Evolutionary conservation across 2,329 filamentous ascomycete genomes (phyloP).

Genomic region (Diplodia corticola): DNA sequence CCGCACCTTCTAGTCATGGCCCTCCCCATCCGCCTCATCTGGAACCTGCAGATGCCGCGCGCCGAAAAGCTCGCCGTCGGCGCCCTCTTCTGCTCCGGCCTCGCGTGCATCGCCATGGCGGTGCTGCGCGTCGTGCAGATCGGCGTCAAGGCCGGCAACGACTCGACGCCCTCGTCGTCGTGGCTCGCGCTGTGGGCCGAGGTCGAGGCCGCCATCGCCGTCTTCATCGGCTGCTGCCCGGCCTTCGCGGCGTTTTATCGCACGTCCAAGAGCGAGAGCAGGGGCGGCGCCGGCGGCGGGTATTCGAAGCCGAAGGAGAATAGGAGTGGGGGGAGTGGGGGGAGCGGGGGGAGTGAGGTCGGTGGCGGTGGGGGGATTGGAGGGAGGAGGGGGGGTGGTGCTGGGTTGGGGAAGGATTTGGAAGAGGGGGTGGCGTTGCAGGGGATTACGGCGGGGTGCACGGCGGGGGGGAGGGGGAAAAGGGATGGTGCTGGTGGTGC

Average conservation of each 20-base stretch:
- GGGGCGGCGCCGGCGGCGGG: slow-evolving; percentile 22
- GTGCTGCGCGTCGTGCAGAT: slow-evolving; percentile 38
- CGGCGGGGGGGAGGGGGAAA: not conserved
- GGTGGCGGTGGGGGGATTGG: not conserved
- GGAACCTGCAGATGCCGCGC: slow-evolving; percentile 38
- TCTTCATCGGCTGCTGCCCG: slow-evolving; percentile 33
- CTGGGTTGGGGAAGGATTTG: not conserved
- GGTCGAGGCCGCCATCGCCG: slow-evolving; percentile 38
- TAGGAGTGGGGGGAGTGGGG: not conserved
- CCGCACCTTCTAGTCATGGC: slow-evolving; percentile 36
- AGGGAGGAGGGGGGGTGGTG: not conserved
- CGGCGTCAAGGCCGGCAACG: slow-evolving; percentile 31
- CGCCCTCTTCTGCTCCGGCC: slow-evolving; percentile 30
- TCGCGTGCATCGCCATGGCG: slow-evolving; percentile 33
- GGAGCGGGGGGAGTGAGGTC: not conserved
- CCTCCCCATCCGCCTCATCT: slow-evolving; percentile 40
- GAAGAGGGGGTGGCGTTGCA: not conserved
- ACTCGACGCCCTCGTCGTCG: slow-evolving; percentile 33
- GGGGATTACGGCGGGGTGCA: not conserved
- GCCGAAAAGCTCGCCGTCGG: slow-evolving; percentile 38
- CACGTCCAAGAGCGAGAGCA: slow-evolving; percentile 4
- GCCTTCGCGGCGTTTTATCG: slow-evolving; percentile 27
- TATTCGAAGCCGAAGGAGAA: slow-evolving; percentile 24
- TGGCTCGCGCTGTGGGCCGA: slow-evolving; percentile 43
- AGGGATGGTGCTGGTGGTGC: not conserved